Evolutionary conservation across 169 alveolate species (phyloP).

Genomic region (Perkinsus chesapeaki): DNA sequence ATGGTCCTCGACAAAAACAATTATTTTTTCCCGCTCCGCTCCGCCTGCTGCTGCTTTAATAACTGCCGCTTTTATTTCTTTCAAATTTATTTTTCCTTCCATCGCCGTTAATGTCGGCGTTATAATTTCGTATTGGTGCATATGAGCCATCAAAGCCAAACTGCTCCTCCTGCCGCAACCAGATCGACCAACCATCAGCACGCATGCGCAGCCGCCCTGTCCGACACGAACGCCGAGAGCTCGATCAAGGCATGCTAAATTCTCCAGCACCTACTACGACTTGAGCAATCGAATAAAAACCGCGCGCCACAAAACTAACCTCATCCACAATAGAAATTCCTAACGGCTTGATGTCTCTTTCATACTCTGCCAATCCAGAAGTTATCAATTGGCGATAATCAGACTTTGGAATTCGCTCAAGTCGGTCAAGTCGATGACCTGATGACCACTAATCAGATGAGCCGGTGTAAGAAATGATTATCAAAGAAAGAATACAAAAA

Average conservation of each 20-base stretch:
- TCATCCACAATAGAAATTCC: conserved; percentile 67
- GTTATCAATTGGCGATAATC: conserved; percentile 52
- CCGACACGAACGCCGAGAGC: conserved; percentile 44
- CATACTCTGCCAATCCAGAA: conserved; percentile 61
- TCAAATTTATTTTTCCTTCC: conserved; percentile 47
- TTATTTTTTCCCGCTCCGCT: conserved; percentile 63
- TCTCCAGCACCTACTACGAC: conserved; percentile 28
- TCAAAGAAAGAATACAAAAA: too few species aligned
- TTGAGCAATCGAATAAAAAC: background rate
- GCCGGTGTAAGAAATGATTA: too few species aligned
- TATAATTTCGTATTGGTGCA: conserved; percentile 59
- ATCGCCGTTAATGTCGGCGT: conserved; percentile 70
- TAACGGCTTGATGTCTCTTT: conserved; percentile 75
- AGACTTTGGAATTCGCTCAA: background rate
- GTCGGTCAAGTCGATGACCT: background rate
- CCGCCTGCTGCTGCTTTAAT: conserved; percentile 36
- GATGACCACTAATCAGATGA: too few species aligned
- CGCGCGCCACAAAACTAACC: conserved; percentile 6
- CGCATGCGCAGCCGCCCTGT: conserved; percentile 41
- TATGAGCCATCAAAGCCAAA: conserved; percentile 53
- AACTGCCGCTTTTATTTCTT: conserved; percentile 60
- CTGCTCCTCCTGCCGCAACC: conserved; percentile 77
- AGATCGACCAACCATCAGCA: conserved; percentile 73
- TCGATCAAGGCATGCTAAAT: conserved; percentile 64
- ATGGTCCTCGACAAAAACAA: conserved; percentile 73